Evolutionary conservation across 805 yeast species (phyloP).

Genomic region (Jamesozyma hellenica): DNA sequence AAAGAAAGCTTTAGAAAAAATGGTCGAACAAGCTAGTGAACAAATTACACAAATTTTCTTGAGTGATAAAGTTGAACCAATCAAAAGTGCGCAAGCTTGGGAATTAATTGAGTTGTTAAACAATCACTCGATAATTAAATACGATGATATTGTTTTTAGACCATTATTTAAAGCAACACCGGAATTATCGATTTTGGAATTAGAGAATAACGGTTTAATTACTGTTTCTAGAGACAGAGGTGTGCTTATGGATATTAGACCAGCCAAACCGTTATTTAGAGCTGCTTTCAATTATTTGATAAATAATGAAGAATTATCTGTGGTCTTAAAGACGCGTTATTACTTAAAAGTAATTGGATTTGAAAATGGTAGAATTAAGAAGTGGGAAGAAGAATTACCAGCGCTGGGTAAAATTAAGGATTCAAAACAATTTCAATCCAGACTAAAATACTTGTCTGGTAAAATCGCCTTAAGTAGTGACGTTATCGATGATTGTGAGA

Average conservation of each 20-base stretch:
- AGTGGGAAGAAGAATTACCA: slow-evolving; percentile 64
- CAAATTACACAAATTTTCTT: slow-evolving; percentile 77
- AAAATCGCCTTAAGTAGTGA: slow-evolving; percentile 57
- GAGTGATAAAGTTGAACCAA: slow-evolving; percentile 39
- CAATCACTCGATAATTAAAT: slow-evolving; percentile 35
- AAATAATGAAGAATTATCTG: slow-evolving; percentile 44
- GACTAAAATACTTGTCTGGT: slow-evolving; percentile 47
- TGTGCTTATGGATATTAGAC: slow-evolving; percentile 48
- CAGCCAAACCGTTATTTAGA: slow-evolving; percentile 76
- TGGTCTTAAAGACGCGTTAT: slow-evolving; percentile 55
- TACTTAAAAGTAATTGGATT: slow-evolving; percentile 42
- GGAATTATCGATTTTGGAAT: slow-evolving; percentile 47
- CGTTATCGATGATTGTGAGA: slow-evolving; percentile 41
- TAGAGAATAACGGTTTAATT: slow-evolving; percentile 74
- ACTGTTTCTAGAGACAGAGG: slow-evolving; percentile 70
- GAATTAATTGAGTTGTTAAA: slow-evolving; percentile 58
- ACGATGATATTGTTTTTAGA: slow-evolving; percentile 42
- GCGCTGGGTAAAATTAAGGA: slow-evolving; percentile 43
- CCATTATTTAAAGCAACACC: slow-evolving; percentile 53
- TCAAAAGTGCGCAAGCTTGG: slow-evolving; percentile 85
- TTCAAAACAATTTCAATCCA: slow-evolving; percentile 47
- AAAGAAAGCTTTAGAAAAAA: slow-evolving; percentile 60
- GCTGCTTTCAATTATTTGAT: slow-evolving; percentile 69
- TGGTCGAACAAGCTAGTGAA: slow-evolving; percentile 76
- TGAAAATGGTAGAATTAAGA: slow-evolving; percentile 53